Evolutionary conservation across 2,329 filamentous ascomycete species (phyloP), one percentile per base, ranked within the genome.

Genomic region (Emergomyces orientalis): DNA sequence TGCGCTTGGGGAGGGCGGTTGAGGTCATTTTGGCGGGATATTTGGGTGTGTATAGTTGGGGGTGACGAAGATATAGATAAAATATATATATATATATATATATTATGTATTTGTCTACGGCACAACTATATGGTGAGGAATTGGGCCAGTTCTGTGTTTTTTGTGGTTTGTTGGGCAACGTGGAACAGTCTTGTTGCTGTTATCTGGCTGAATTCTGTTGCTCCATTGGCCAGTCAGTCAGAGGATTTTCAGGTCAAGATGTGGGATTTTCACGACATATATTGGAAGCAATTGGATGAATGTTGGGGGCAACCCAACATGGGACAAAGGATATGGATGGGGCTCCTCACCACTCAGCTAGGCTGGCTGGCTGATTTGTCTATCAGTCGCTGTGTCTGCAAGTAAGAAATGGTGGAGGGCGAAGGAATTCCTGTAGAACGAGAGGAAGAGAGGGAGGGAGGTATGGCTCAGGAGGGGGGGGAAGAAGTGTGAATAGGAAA

Each of bases 21-120:
- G 81, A 81, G 65, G 82, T 80, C 81, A 80, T 80, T 63, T 51
- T 69, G 32, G 62, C n/a, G n/a, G 43, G n/a, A 47, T 47, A 17
- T 39, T 51, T n/a, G 32, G 43, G 25, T 43, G 19, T 47, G 43
- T 41, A 41, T 13, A 22, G 19, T 56, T 32, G 27, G 39, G n/a
- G 13, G 37, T 25, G 52, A 32, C 30, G 25, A 45, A 8, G 14
- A 62, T 47, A 37, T 34, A 4, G 17, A 34, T 59, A n/a, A n/a
- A n/a, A 59, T 62, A 22, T 32, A 37, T 56, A 47, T 22, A 39
- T 19, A 51, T n/a, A 13, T 37, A 22, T 56, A 39, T 52, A 30
- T 52, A 4, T 6, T 17, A 19, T 32, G 8, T 54, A 34, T 13
- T 27, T 51, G 17, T 2, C 25, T 27, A 19, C 25, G 51, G 27